Base-by-base conservation (phyloP, 768 basidiomycete genomes). In the Rhodotorula toruloides region DNA sequence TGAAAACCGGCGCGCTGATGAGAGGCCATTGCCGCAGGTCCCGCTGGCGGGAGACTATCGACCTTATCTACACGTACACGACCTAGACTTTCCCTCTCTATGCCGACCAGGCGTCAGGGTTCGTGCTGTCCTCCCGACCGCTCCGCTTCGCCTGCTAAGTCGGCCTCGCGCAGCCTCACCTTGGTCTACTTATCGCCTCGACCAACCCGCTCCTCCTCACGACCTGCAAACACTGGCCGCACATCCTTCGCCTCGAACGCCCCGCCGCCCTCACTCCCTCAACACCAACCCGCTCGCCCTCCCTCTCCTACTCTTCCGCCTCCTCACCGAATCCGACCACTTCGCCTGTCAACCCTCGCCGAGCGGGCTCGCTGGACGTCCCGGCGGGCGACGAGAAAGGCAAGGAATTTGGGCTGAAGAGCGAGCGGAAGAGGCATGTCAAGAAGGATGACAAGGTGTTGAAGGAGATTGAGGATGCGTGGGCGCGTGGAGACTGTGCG, bases 31-130 rank as follows among this genome's bases (percentile, higher is more conserved):
- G 29, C 3, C 34, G 19, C 65, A 91, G 90, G 86, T 94, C 37
- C 90, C 91, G 7, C 81, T 90, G 13, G 84, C 87, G 1, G 85
- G 84, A 2, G 93, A 99, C 74, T 84, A 90, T 73, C 83, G 94
- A 14, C 94, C 94, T 0, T 99, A 94, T 77, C 89, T 97, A 71
- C 96, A 94, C 22, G 91, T 99, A 73, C 94, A 97, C 76, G 94
- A 97, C 87, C 68, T 72, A 82, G 6, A 74, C 82, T 74, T 74
- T 43, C 43, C 66, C 0, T 16, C 27, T 3, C 77, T 99, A 19
- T 86, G 96, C 48, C 91, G 90, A 76, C 86, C 86, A 67, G 84
- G 88, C 37, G 84, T 86, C n/a, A 65, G 56, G 42, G 65, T 68
- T 16, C 34, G 60, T 44, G 11, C 22, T 32, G 17, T 14, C 27